Conservation (phyloP, 2,329 filamentous ascomycete genomes). For the Diaporthe citri region DNA sequence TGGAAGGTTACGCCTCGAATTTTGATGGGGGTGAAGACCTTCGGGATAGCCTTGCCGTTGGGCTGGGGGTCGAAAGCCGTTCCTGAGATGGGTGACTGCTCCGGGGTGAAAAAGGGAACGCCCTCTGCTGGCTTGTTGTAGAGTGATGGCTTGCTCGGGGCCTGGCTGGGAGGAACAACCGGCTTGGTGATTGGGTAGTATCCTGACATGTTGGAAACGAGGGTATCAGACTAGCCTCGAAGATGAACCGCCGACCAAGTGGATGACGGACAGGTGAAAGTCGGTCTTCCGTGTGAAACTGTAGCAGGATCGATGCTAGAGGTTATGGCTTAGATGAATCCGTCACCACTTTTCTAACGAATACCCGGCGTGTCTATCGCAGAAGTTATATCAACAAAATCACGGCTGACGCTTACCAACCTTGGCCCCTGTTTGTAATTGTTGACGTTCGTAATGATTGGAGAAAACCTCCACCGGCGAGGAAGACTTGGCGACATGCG, state of each 20-base stretch:
- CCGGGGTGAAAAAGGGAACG: constrained; percentile 58
- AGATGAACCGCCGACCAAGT: background rate
- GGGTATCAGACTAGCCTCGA: background rate
- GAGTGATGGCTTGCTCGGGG: constrained; percentile 7
- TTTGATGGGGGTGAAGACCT: constrained; percentile 58
- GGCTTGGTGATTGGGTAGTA: constrained; percentile 35
- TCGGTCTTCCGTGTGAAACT: background rate
- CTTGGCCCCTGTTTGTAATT: background rate
- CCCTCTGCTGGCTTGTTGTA: constrained; percentile 46
- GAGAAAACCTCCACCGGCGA: background rate
- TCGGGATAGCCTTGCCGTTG: constrained; percentile 50
- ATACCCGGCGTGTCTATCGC: background rate
- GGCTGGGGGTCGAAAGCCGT: constrained; percentile 52
- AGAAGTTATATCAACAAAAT: background rate
- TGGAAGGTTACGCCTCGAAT: constrained; percentile 58
- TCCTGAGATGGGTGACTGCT: constrained; percentile 54
- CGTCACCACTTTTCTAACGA: background rate
- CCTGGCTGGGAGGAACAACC: constrained; percentile 35
- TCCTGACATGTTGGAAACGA: constrained; percentile 18
- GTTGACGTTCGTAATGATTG: background rate
- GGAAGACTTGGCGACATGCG: background rate
- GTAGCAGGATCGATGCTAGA: background rate
- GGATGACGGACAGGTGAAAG: background rate
- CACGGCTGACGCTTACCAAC: constrained; percentile 4
- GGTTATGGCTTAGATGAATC: background rate